These are phyloP conservation scores for Hypoxylon lienhwacheense DNA, from an alignment of 495 filamentous ascomycete species.

Conservation along the genomic window DNA sequence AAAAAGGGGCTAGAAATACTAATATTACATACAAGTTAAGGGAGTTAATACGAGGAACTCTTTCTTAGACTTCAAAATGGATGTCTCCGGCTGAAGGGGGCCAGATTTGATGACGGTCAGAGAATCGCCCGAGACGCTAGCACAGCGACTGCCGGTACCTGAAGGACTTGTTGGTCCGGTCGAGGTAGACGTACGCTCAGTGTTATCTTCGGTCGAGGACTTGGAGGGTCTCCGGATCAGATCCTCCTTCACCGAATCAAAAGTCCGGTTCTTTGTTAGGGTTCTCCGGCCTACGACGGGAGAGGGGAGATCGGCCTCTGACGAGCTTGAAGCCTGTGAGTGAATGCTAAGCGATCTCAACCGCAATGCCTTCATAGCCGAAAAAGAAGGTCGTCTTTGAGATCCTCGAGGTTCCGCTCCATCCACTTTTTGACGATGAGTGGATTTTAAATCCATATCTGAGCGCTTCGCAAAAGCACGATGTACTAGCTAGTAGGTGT, in stretches of 20 bases:
- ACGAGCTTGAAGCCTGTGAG: conserved; percentile 36
- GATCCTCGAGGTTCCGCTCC: conserved; percentile 16
- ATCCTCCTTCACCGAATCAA: conserved; percentile 27
- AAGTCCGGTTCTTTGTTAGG: conserved; percentile 26
- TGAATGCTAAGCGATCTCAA: conserved; percentile 35
- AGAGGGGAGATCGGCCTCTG: conserved; percentile 21
- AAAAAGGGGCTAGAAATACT: too few relatives aligned
- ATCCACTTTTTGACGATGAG: conserved; percentile 20
- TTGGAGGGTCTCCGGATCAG: conserved; percentile 32
- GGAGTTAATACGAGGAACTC: conserved; percentile 93
- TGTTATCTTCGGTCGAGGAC: conserved; percentile 34
- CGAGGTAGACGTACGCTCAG: conserved; percentile 30
- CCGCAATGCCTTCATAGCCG: conserved; percentile 34
- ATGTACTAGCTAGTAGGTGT: background rate
- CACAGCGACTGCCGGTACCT: conserved; percentile 24
- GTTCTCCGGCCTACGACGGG: conserved; percentile 11
- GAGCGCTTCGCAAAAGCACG: background rate
- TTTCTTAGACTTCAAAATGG: conserved; percentile 80
- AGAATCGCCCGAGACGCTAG: conserved; percentile 29
- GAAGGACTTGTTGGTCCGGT: conserved; percentile 37
- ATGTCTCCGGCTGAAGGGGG: conserved; percentile 76
- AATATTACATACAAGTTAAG: too few relatives aligned
- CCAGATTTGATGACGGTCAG: conserved; percentile 46
- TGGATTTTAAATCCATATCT: conserved; percentile 31
- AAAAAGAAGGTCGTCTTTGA: conserved; percentile 34